phyloP scores from a whole-genome alignment of 805 yeast genomes.

The Starmera quercuum region DNA sequence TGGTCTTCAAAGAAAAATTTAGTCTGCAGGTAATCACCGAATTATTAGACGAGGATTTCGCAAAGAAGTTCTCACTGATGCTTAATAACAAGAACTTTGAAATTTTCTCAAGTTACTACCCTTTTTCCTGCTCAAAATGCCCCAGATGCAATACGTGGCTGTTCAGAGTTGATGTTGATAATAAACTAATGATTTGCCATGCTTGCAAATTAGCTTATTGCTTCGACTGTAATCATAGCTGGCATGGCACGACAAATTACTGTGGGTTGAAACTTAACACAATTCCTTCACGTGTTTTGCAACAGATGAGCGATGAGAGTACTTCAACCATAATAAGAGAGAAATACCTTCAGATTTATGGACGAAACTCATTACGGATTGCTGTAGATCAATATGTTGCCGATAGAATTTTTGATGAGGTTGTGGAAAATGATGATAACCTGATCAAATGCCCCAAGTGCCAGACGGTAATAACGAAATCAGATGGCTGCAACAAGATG shows the following conservation, averaged over 20 bases:
- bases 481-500: slow-evolving; percentile 64
- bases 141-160: slow-evolving; percentile 45
- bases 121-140: slow-evolving; percentile 42
- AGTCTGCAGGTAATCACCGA: slow-evolving; percentile 25
- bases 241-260: slow-evolving; percentile 47
- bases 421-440: slow-evolving; percentile 34
- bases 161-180: slow-evolving; percentile 37
- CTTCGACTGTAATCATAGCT: slow-evolving; percentile 45
- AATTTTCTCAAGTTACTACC: slow-evolving; percentile 35
- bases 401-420: slow-evolving; percentile 37
- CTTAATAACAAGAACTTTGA: slow-evolving; percentile 33
- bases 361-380: slow-evolving; percentile 31
- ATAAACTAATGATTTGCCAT: slow-evolving; percentile 40
- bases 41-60: slow-evolving; percentile 21
- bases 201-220: slow-evolving; percentile 49
- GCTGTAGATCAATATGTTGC: slow-evolving; percentile 39
- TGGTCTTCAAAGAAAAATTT: slow-evolving; percentile 35
- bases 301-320: slow-evolving; percentile 22
- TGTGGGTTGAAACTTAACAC: slow-evolving; percentile 32
- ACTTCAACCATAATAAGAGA: slow-evolving; percentile 25
- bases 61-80: slow-evolving; percentile 31
- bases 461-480: slow-evolving; percentile 37
- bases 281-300: slow-evolving; percentile 25
- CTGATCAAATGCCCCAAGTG: slow-evolving; percentile 48
- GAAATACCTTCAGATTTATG: slow-evolving; percentile 34